Evolutionary conservation across 108 stramenopile genomes (phyloP).

Genomic region (Skeletonema potamos): DNA sequence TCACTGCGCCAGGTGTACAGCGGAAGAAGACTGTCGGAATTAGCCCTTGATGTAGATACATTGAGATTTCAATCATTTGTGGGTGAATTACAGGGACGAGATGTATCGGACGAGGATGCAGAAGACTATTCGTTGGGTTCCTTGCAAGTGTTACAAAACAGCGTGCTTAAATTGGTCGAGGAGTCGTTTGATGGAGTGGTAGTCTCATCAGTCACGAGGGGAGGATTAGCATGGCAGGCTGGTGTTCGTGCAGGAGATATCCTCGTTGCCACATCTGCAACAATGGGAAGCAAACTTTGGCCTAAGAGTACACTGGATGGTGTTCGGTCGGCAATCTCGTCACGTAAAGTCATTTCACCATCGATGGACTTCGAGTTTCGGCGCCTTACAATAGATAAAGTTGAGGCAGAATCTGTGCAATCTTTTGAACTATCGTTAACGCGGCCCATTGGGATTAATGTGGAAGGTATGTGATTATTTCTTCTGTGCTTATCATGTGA

Average conservation of each 20-base stretch:
- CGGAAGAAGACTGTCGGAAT: constrained; percentile 51
- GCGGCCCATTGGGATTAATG: constrained; percentile 73
- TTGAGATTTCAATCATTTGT: constrained; percentile 50
- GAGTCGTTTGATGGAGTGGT: constrained; percentile 60
- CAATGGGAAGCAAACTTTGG: constrained; percentile 73
- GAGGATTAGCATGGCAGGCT: constrained; percentile 62
- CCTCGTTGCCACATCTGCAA: constrained; percentile 65
- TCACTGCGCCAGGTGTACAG: constrained; percentile 57
- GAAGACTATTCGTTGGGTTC: constrained; percentile 24
- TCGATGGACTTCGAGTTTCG: constrained; percentile 61
- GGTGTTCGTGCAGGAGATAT: constrained; percentile 78
- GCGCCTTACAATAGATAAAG: constrained; percentile 17
- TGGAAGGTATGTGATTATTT: constrained; percentile 56
- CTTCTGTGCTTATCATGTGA: not conserved
- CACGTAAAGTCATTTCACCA: constrained; percentile 54
- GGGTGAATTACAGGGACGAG: constrained; percentile 43
- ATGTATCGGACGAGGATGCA: constrained; percentile 9
- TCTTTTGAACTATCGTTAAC: constrained; percentile 66
- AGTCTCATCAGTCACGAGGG: constrained; percentile 58
- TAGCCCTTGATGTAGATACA: constrained; percentile 66
- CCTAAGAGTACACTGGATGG: constrained; percentile 83
- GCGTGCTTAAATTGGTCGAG: constrained; percentile 37
- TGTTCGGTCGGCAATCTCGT: constrained; percentile 69
- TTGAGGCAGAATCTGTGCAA: constrained; percentile 24
- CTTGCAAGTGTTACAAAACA: constrained; percentile 40